phyloP scores from a whole-genome alignment of 768 basidiomycete genomes.

The Strobilomyces confusus region DNA sequence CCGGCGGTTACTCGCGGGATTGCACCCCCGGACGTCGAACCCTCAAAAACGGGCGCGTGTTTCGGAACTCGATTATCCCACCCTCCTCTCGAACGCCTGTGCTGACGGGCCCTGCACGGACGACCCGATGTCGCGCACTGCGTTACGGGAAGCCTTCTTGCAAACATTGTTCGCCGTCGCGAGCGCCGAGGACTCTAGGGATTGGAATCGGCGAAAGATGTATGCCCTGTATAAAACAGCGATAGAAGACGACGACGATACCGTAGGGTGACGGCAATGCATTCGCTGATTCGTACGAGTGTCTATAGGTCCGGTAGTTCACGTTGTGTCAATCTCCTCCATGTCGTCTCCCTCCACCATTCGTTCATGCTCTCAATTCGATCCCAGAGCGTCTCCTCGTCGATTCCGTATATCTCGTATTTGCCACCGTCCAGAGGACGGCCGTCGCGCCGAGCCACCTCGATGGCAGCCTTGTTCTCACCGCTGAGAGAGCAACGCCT shows the following conservation, averaged over 20 bases:
- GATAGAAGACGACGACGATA: slow-evolving; percentile 43
- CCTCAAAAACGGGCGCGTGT: slow-evolving; percentile 45
- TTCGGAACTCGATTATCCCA: slow-evolving; percentile 35
- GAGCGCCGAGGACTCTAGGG: slow-evolving; percentile 67
- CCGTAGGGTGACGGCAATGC: slow-evolving; percentile 13
- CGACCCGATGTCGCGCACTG: slow-evolving; percentile 30
- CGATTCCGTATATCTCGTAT: slow-evolving; percentile 83
- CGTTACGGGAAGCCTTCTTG: slow-evolving; percentile 55
- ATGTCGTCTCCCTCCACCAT: slow-evolving; percentile 93
- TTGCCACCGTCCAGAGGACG: slow-evolving; percentile 60
- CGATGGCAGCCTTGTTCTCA: slow-evolving; percentile 76
- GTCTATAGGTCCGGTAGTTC: slow-evolving; percentile 71
- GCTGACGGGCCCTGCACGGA: slow-evolving; percentile 38
- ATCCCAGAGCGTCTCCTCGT: slow-evolving; percentile 84
- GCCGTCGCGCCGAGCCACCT: slow-evolving; percentile 76
- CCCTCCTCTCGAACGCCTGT: slow-evolving; percentile 52
- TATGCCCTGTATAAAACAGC: slow-evolving; percentile 75
- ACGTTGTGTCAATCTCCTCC: slow-evolving; percentile 75
- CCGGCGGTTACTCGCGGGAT: slow-evolving; percentile 59
- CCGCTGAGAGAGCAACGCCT: slow-evolving; percentile 45
- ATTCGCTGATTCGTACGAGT: background rate
- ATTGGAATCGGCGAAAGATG: slow-evolving; percentile 77
- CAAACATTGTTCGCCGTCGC: slow-evolving; percentile 69
- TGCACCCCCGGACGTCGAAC: slow-evolving; percentile 39
- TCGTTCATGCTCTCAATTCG: slow-evolving; percentile 78